phyloP scores from a whole-genome alignment of 805 yeast genomes.

The Starmera amethionina region DNA sequence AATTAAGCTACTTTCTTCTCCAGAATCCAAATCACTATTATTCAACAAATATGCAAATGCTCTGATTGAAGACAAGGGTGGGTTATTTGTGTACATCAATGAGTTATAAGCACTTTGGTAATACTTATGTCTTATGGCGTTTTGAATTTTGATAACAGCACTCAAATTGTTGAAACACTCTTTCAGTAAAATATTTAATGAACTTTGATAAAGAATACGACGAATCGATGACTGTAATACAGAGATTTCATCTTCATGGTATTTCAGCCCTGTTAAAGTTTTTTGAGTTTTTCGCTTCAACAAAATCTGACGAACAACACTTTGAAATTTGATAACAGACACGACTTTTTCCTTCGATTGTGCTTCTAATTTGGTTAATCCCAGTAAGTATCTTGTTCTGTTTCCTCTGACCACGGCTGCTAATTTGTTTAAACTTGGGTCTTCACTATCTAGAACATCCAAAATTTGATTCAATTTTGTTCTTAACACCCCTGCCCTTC shows the following conservation, averaged over 20 bases:
- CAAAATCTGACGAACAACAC: constrained; percentile 53
- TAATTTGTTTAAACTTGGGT: constrained; percentile 17
- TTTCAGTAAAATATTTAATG: constrained; percentile 21
- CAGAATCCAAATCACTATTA: constrained; percentile 64
- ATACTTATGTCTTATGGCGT: constrained; percentile 54
- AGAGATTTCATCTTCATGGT: constrained; percentile 27
- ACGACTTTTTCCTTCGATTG: background rate
- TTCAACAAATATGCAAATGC: constrained; percentile 69
- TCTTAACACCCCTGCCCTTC: constrained; percentile 35
- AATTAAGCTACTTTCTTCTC: constrained; percentile 63
- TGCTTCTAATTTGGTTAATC: background rate
- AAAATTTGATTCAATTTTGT: constrained; percentile 13
- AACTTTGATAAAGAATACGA: constrained; percentile 34
- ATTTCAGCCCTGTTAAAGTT: constrained; percentile 42
- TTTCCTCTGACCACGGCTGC: constrained; percentile 32
- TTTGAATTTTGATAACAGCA: constrained; percentile 66
- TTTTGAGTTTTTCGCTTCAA: constrained; percentile 47
- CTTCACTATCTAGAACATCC: constrained; percentile 18
- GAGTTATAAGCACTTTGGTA: constrained; percentile 68
- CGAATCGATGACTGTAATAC: constrained; percentile 46
- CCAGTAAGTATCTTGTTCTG: constrained; percentile 19
- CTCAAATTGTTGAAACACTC: constrained; percentile 48
- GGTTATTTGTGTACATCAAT: constrained; percentile 59
- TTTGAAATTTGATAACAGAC: constrained; percentile 38
- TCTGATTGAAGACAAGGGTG: constrained; percentile 67